Percentiles rank a stretch among this genome's conserved stretches.
Conservation (phyloP, 2,329 filamentous ascomycete species). For the Myotisia sp. region DNA sequence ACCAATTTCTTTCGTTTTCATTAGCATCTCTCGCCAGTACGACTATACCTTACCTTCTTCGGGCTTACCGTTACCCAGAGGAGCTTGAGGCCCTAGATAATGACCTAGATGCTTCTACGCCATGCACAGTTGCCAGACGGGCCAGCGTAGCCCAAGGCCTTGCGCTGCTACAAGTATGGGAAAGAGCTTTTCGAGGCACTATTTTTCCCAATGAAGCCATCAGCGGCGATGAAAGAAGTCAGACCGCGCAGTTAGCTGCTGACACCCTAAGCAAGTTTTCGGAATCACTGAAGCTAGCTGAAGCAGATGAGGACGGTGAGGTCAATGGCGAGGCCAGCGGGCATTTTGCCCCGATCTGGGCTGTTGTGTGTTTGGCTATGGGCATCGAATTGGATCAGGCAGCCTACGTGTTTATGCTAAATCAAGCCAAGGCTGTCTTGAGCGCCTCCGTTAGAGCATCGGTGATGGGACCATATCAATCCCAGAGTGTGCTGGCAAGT, state of each 20-base stretch:
- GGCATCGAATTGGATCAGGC: slow-evolving; percentile 38
- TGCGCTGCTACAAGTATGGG: slow-evolving; percentile 47
- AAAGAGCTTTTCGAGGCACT: slow-evolving; percentile 36
- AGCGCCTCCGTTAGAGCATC: slow-evolving; percentile 49
- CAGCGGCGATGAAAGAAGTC: slow-evolving; percentile 13
- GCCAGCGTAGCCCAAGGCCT: slow-evolving; percentile 48
- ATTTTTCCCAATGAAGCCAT: too few relatives aligned
- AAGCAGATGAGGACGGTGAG: slow-evolving; percentile 18
- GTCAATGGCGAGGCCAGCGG: slow-evolving; percentile 25
- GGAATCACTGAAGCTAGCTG: slow-evolving; percentile 23
- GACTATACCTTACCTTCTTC: slow-evolving; percentile 45
- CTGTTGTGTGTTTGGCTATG: slow-evolving; percentile 40
- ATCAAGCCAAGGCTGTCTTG: slow-evolving; percentile 49
- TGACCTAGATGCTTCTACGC: slow-evolving; percentile 48
- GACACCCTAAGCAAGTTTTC: slow-evolving; percentile 26
- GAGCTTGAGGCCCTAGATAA: slow-evolving; percentile 43
- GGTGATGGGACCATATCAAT: slow-evolving; percentile 52
- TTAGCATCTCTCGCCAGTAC: slow-evolving; percentile 44
- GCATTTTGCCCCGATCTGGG: slow-evolving; percentile 49
- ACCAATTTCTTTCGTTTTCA: slow-evolving; percentile 43
- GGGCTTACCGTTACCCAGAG: slow-evolving; percentile 38
- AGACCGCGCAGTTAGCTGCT: slow-evolving; percentile 11
- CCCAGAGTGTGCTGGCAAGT: slow-evolving; percentile 45
- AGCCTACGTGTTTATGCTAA: slow-evolving; percentile 48
- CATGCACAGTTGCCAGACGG: slow-evolving; percentile 47